Percentiles rank a stretch among this genome's conserved stretches.
These are phyloP conservation scores for Vitis hybrid DNA, from an alignment of 177 flowering plant species.

Conservation along the genomic window DNA sequence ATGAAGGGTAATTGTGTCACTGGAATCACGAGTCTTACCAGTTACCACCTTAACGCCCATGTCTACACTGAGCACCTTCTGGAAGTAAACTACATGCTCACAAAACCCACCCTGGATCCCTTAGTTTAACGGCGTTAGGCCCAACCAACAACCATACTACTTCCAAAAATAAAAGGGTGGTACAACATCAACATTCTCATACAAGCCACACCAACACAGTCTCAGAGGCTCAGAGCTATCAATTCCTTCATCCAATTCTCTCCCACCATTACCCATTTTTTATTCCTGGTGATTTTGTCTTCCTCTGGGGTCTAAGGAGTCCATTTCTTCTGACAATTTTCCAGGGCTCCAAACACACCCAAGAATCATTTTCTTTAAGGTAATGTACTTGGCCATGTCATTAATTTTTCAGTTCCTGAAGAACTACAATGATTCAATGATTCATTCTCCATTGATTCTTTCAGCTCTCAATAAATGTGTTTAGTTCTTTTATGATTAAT, in stretches of 20 bases:
- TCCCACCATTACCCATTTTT: slow-evolving; percentile 1
- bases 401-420: background rate
- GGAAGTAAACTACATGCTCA: background rate
- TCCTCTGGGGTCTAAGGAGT: slow-evolving; percentile 15
- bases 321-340: slow-evolving; percentile 1
- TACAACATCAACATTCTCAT: slow-evolving; percentile 22
- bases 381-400: background rate
- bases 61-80: background rate
- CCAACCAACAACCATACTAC: slow-evolving; percentile 32
- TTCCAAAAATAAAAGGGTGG: slow-evolving; percentile 30
- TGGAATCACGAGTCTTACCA: background rate
- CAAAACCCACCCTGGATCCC: no score
- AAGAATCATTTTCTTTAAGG: background rate
- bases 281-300: slow-evolving; percentile 1
- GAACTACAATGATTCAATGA: no score
- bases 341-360: slow-evolving; percentile 8
- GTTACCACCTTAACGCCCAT: background rate
- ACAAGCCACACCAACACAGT: slow-evolving; percentile 18
- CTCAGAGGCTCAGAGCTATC: background rate
- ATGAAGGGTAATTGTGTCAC: background rate
- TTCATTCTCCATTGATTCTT: no score
- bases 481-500: no score
- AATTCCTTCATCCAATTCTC: background rate
- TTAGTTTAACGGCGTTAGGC: slow-evolving; percentile 14
- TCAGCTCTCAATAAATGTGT: no score